Evolutionary conservation across 148 eudicot species (phyloP), one percentile per base, ranked within the genome.

Genomic region (Fagopyrum homotropicum): DNA sequence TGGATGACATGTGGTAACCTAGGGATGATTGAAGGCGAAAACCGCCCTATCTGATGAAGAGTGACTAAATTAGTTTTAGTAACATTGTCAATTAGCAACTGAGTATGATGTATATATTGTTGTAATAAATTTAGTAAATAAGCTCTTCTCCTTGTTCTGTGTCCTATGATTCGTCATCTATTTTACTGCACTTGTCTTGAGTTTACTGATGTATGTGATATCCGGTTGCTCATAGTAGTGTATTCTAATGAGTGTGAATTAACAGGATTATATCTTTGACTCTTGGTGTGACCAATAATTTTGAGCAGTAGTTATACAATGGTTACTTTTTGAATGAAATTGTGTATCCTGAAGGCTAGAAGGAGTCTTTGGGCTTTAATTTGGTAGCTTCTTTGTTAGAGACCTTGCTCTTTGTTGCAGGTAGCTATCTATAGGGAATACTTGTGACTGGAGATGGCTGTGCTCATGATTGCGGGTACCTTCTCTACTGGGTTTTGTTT

Each of bases 111-210:
- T 64, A 30, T 26, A 64, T 64, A 64, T 7, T 30, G 45, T 14
- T 64, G 5, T 64, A 35, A 64, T 64, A 64, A 64, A 30, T 64
- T 45, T 4, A 64, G 69, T 64, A 35, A 64, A 64, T 64, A 64
- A 64, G 45, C 16, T 17, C 43, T 29, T 29, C 44, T 30, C 15
- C 9, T 57, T 19, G 2, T 57, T 29, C 12, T 49, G 9, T 49
- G 52, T 8, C 52, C 52, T 49, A 49, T 49, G 3, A 6, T 49
- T 2, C 52, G 9, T 26, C 69, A 22, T 22, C 29, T 64, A 7
- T 30, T 64, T 35, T 64, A 45, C 69, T 64, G 69, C 69, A 64
- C 45, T 63, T 63, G 14, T 63, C n/a, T 30, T 30, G 45, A 35
- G n/a, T 64, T 64, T 35, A 64, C n/a, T 30, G 69, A 30, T 30